Percentiles rank a stretch among this genome's conserved stretches.
Conservation (phyloP, 306 rosid species). For the Arachis hypogaea region DNA sequence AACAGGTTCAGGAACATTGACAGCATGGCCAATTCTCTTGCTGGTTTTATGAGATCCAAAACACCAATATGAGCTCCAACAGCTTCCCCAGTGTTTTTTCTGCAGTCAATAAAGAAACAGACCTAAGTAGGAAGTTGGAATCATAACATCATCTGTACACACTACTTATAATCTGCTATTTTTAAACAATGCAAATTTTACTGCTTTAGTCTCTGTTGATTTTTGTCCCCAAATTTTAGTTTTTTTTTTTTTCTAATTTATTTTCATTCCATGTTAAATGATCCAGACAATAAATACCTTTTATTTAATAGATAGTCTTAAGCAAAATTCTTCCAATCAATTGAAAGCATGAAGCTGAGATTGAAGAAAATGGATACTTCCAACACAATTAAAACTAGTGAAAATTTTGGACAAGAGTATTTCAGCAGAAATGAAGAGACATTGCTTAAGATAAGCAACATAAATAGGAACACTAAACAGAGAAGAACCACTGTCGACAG, state of each 20-base stretch:
- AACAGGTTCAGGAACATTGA: slow-evolving; percentile 70
- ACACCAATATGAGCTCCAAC: slow-evolving; percentile 79
- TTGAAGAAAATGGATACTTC: background rate
- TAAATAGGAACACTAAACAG: background rate
- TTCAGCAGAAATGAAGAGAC: slow-evolving; percentile 11
- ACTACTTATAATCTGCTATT: background rate
- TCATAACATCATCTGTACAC: slow-evolving; percentile 10
- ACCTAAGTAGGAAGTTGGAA: slow-evolving; percentile 28
- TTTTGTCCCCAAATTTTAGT: background rate
- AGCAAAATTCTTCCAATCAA: background rate
- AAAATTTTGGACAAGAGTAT: background rate
- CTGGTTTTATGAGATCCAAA: slow-evolving; percentile 69
- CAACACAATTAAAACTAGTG: background rate
- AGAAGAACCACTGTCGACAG: background rate
- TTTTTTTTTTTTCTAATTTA: background rate
- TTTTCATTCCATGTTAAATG: background rate
- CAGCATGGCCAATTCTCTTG: slow-evolving; percentile 77
- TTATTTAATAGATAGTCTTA: background rate
- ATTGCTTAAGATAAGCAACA: background rate
- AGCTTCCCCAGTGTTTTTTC: slow-evolving; percentile 85
- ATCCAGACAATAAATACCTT: slow-evolving; percentile 2
- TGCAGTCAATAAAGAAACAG: slow-evolving; percentile 44
- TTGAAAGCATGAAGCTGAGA: background rate
- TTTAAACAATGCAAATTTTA: slow-evolving; percentile 6
- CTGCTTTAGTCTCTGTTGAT: background rate